Conservation (phyloP, 2,329 filamentous ascomycete species). For the Escovopsis sp. region DNA sequence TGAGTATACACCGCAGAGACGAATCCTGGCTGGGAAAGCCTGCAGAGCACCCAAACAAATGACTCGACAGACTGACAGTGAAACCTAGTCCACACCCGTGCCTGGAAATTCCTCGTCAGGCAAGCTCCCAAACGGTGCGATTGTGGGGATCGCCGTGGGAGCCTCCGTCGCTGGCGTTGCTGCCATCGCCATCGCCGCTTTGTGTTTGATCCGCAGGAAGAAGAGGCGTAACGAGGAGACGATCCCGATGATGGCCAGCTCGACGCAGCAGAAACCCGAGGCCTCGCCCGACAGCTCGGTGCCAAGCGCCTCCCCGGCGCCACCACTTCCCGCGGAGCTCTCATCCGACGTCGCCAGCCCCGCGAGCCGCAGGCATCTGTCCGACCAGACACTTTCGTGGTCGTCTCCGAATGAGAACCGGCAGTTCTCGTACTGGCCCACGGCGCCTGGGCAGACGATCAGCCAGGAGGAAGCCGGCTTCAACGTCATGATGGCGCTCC, state of each 20-base stretch:
- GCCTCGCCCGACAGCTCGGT: too few species aligned
- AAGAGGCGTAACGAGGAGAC: constrained; percentile 13
- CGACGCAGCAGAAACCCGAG: neutral
- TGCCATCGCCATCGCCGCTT: constrained; percentile 10
- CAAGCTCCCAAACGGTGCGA: constrained; percentile 20
- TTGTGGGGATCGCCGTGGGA: constrained; percentile 26
- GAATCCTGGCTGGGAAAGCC: too few species aligned
- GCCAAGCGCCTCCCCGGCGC: neutral
- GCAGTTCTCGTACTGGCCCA: neutral
- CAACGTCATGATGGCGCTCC: too few species aligned
- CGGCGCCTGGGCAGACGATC: neutral
- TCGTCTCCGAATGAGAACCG: constrained; percentile 1
- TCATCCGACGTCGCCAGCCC: constrained; percentile 7
- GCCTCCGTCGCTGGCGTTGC: constrained; percentile 15
- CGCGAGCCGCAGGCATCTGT: neutral
- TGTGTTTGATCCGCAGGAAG: constrained; percentile 15
- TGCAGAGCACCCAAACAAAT: too few species aligned
- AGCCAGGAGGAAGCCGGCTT: too few species aligned
- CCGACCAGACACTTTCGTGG: constrained; percentile 6
- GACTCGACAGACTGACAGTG: too few species aligned
- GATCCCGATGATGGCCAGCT: constrained; percentile 15
- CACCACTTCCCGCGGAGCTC: constrained; percentile 10
- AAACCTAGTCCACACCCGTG: too few species aligned
- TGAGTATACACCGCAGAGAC: too few species aligned
- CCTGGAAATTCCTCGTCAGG: constrained; percentile 4